These are phyloP conservation scores for Blastobotrys aristatus DNA, from an alignment of 1,139 yeast genomes.

Conservation along the genomic window DNA sequence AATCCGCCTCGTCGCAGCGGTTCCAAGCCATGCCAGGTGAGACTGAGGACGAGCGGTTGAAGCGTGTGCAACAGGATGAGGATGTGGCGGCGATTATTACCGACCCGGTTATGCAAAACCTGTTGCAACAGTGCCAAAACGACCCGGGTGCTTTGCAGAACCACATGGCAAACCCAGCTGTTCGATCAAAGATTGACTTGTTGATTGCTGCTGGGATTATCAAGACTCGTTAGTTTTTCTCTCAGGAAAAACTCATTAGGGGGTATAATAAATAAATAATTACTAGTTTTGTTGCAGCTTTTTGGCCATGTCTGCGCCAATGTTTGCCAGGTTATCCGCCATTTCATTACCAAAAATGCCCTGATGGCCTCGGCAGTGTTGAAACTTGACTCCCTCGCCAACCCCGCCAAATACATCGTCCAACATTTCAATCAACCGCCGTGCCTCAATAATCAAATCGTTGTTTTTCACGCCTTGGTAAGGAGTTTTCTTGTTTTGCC, in stretches of 20 bases:
- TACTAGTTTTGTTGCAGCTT: neutral
- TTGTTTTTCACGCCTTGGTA: conserved; percentile 5
- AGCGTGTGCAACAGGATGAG: conserved; percentile 59
- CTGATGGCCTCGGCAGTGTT: conserved; percentile 69
- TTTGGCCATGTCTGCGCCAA: conserved; percentile 7
- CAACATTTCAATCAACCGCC: conserved; percentile 19
- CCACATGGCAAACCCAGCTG: conserved; percentile 96
- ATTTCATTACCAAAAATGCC: conserved; percentile 66
- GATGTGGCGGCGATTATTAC: conserved; percentile 86
- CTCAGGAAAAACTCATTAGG: neutral
- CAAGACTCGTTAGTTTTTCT: conserved; percentile 62
- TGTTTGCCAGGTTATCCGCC: conserved; percentile 66
- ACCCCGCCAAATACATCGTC: conserved; percentile 30
- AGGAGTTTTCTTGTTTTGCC: conserved; percentile 43
- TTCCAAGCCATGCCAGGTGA: conserved; percentile 82
- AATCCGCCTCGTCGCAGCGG: conserved; percentile 73
- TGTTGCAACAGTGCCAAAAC: conserved; percentile 87
- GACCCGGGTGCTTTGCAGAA: conserved; percentile 97
- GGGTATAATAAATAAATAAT: neutral
- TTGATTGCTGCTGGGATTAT: conserved; percentile 96
- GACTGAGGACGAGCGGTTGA: conserved; percentile 89
- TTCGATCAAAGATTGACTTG: conserved; percentile 79
- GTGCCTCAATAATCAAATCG: conserved; percentile 17
- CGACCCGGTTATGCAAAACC: conserved; percentile 97
- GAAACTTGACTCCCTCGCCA: conserved; percentile 37